Evolutionary conservation across 176 grass and related monocot species (phyloP), one percentile per base, ranked within the genome.

Genomic region (Stipa capillata): DNA sequence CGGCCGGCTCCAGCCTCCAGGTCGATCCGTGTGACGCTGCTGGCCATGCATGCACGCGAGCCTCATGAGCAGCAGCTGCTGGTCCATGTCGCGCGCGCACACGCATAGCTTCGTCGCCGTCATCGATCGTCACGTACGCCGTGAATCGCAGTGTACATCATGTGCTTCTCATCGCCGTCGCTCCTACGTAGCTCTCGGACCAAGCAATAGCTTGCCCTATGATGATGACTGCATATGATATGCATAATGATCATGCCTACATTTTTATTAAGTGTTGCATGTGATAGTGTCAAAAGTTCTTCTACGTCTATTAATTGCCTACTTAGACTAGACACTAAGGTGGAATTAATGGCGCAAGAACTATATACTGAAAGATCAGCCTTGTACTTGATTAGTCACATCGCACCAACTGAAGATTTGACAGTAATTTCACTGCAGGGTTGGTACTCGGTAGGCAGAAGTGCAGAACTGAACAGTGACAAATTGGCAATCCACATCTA

Each of bases 401-500:
- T 44, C 68, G 35, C 54, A 82, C 55, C 50, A 39, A 44, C 52
- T 31, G 55, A 1, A 62, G 44, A 69, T 76, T 20, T 45, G 16
- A 61, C 71, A 70, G 77, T 76, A 28, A 39, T 27, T 35, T 25
- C 36, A 56, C n/a, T 21, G 37, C 37, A 32, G 18, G 63, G 29
- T 77, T 86, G 69, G 84, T 67, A 24, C 18, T 8, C 63, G 51
- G 32, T 17, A 57, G 27, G 16, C 47, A 7, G 37, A 72, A 63
- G 6, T 14, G n/a, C n/a, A n/a, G n/a, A n/a, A n/a, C n/a, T n/a
- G 15, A 42, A 44, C 45, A 41, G 51, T 54, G 51, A 29, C 20
- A 27, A 77, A 82, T 64, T 87, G 43, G 72, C 27, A 86, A 80
- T 75, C 73, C 65, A 83, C 71, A 84, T 83, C 73, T 62, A 83